These are phyloP conservation scores for Spathaspora arborariae DNA, from an alignment of 805 yeast genomes.

Conservation along the genomic window DNA sequence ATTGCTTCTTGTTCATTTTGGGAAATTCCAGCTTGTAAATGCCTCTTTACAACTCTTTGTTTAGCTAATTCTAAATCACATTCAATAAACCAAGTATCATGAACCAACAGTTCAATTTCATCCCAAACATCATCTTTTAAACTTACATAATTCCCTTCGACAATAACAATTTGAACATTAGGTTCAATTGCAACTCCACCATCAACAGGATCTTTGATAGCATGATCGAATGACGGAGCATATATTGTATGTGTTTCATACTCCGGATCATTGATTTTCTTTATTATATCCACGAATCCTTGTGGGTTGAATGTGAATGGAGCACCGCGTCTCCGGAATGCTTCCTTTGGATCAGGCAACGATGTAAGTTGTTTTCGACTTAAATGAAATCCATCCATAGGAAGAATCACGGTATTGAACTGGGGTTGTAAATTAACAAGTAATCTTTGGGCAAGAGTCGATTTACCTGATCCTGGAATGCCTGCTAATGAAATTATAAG, in stretches of 20 bases:
- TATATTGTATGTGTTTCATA: slow-evolving; percentile 28
- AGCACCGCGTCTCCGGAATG: slow-evolving; percentile 71
- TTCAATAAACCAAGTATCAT: slow-evolving; percentile 50
- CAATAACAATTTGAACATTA: slow-evolving; percentile 50
- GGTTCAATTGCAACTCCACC: slow-evolving; percentile 46
- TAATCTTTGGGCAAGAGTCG: slow-evolving; percentile 56
- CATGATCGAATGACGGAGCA: slow-evolving; percentile 76
- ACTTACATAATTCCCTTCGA: slow-evolving; percentile 76
- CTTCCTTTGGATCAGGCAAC: slow-evolving; percentile 53
- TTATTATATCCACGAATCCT: slow-evolving; percentile 22
- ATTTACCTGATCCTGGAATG: slow-evolving; percentile 83
- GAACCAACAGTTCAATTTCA: slow-evolving; percentile 34
- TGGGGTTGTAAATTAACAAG: slow-evolving; percentile 18
- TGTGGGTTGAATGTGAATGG: slow-evolving; percentile 79
- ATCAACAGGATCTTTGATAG: slow-evolving; percentile 65
- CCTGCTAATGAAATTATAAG: slow-evolving; percentile 60
- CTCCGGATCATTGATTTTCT: slow-evolving; percentile 13
- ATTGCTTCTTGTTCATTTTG: slow-evolving; percentile 46
- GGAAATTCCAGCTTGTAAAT: slow-evolving; percentile 55
- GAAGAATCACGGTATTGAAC: slow-evolving; percentile 21
- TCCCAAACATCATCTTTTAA: slow-evolving; percentile 60
- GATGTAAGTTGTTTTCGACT: slow-evolving; percentile 26
- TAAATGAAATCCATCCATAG: slow-evolving; percentile 41
- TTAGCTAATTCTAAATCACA: slow-evolving; percentile 45
- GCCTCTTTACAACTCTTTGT: slow-evolving; percentile 63